phyloP scores from a whole-genome alignment of 768 basidiomycete species.

The Cystofilobasidium ferigula region DNA sequence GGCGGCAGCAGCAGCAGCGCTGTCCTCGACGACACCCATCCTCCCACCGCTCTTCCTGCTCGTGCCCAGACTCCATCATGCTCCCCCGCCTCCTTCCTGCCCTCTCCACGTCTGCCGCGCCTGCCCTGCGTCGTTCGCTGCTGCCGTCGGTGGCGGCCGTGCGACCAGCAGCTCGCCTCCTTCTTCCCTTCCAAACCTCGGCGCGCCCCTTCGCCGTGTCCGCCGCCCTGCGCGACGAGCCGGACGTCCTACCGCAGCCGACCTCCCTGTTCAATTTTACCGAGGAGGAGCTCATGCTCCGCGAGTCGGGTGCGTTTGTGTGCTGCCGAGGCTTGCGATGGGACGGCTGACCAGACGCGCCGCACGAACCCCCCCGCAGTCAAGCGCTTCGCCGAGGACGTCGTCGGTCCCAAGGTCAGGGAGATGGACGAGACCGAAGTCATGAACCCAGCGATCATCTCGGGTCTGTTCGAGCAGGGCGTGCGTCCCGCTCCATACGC shows the following conservation, averaged over 20 bases:
- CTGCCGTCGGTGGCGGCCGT: too few species aligned
- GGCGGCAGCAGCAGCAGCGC: too few species aligned
- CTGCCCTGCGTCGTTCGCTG: too few species aligned
- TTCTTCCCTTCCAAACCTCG: too few species aligned
- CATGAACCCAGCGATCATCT: slow-evolving; percentile 81
- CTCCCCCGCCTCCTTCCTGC: background rate
- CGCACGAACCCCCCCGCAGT: slow-evolving; percentile 49
- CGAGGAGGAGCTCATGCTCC: slow-evolving; percentile 87
- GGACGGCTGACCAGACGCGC: too few species aligned
- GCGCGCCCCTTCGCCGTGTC: background rate
- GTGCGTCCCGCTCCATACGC: slow-evolving; percentile 43
- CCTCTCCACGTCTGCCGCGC: too few species aligned
- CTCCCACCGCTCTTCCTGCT: too few species aligned
- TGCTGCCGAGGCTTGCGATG: background rate
- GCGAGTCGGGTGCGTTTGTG: slow-evolving; percentile 66
- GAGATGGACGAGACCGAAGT: slow-evolving; percentile 97
- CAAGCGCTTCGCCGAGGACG: slow-evolving; percentile 73
- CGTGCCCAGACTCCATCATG: background rate
- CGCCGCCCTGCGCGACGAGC: background rate
- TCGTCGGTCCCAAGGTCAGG: slow-evolving; percentile 77
- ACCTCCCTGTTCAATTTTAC: slow-evolving; percentile 58
- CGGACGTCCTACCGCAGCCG: background rate
- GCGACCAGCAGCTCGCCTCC: too few species aligned
- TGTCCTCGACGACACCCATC: too few species aligned
- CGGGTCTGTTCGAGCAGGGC: slow-evolving; percentile 87